Base-by-base conservation (phyloP, 148 eudicot genomes). In the Beta vulgaris region DNA sequence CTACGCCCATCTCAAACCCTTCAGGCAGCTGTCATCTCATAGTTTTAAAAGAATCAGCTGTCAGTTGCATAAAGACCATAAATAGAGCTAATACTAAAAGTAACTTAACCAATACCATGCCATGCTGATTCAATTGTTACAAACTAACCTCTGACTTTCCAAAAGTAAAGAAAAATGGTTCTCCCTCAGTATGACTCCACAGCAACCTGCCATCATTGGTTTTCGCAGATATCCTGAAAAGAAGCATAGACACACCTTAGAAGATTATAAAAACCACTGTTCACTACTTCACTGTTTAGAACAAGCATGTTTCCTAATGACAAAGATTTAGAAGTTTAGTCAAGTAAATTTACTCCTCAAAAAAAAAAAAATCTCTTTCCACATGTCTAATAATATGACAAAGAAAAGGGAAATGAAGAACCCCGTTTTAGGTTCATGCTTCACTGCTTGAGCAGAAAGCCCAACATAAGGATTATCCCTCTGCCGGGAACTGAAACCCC, bases 1-100 rank as follows among this genome's bases (percentile, higher is more conserved):
- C 99, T 65, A 95, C 88, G 75, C 92, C 99, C 94, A 90, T 87
- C 85, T 95, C 99, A 76, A 95, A 91, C 81, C 99, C 99, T 84
- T 87, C 80, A 53, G 97, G 97, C 62, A 95, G 81, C 98, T 95
- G 85, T 57, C 54, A 77, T 28, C 35, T 43, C 35, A 65, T 32
- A 48, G 29, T 34, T 66, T 34, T 29, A 13, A 73, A 54, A n/a
- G 29, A 58, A 72, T 76, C 32, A 81, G 72, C 25, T 42, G n/a
- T 62, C 13, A 62, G 0, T 62, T 62, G 13, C 25, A 62, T 31
- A 26, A 62, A 62, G 14, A 34, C 16, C 65, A 60, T 15, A 35
- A 28, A 58, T 14, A 31, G 11, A 31, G 36, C 37, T n/a, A 31
- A 54, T 23, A 1, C 35, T 40, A 25, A 58, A 37, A 37, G 8